phyloP scores from a whole-genome alignment of 78 protist species.

The Planoprotostelium fungivorum region DNA sequence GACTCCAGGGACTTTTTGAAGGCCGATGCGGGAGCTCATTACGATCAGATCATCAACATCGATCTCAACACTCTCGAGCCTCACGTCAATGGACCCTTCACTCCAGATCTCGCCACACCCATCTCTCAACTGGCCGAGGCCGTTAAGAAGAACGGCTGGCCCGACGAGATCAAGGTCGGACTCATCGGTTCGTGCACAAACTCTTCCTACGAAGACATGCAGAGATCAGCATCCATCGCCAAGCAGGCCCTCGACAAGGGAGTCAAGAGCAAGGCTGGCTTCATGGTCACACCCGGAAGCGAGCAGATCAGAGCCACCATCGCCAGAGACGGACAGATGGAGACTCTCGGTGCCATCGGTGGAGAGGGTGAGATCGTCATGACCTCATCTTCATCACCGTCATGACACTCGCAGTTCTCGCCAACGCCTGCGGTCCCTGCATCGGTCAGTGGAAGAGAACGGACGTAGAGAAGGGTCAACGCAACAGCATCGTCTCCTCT shows the following conservation, averaged over 20 bases:
- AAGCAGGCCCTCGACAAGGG: conserved; percentile 84
- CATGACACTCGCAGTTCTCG: conserved; percentile 63
- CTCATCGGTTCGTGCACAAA: conserved; percentile 95
- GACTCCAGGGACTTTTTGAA: conserved; percentile 19
- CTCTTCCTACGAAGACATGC: conserved; percentile 93
- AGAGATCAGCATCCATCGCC: conserved; percentile 78
- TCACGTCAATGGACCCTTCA: conserved; percentile 95
- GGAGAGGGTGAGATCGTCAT: conserved; percentile 41
- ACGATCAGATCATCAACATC: conserved; percentile 87
- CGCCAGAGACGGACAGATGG: conserved; percentile 82
- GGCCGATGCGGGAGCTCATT: conserved; percentile 69
- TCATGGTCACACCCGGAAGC: conserved; percentile 92
- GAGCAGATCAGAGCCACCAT: conserved; percentile 94
- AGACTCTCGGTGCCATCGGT: conserved; percentile 71
- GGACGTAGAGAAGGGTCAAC: conserved; percentile 73
- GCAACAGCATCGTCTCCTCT: conserved; percentile 91
- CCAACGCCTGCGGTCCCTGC: conserved; percentile 97
- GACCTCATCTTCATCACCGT: no score
- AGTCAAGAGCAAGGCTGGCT: conserved; percentile 66
- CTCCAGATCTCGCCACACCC: conserved; percentile 89
- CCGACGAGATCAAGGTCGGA: conserved; percentile 80
- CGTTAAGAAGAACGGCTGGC: conserved; percentile 82
- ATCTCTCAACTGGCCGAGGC: conserved; percentile 58
- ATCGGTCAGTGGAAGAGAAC: conserved; percentile 93
- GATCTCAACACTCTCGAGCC: conserved; percentile 85